Conservation (phyloP, 2,329 filamentous ascomycete species). For the Stachybotrys chartarum region DNA sequence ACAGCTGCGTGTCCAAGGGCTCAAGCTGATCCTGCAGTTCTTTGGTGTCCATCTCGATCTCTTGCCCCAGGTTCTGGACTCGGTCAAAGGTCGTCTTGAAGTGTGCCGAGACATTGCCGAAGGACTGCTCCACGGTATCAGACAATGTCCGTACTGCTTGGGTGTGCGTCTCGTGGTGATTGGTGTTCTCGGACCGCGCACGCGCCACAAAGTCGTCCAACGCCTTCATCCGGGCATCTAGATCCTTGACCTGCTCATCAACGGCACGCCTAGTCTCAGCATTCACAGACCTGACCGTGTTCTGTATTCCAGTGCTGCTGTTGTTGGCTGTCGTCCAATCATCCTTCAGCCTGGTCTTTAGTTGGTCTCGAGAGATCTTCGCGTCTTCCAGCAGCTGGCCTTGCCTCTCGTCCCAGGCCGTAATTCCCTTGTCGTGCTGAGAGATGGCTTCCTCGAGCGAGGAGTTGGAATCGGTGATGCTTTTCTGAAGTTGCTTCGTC, state of each 20-base stretch:
- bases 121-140: slow-evolving; percentile 63
- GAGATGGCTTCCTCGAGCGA: slow-evolving; percentile 58
- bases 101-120: slow-evolving; percentile 62
- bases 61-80: slow-evolving; percentile 60
- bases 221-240: slow-evolving; percentile 81
- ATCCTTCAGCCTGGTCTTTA: slow-evolving; percentile 77
- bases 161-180: slow-evolving; percentile 64
- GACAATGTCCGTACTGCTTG: slow-evolving; percentile 61
- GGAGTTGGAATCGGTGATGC: slow-evolving; percentile 55
- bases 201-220: slow-evolving; percentile 85
- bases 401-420: slow-evolving; percentile 65
- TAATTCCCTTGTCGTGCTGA: slow-evolving; percentile 64
- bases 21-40: slow-evolving; percentile 54
- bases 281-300: slow-evolving; percentile 79
- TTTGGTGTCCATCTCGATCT: slow-evolving; percentile 55
- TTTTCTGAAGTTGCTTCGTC: slow-evolving; percentile 54
- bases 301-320: slow-evolving; percentile 76
- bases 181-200: slow-evolving; percentile 72
- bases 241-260: slow-evolving; percentile 78
- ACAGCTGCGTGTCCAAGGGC: slow-evolving; percentile 52
- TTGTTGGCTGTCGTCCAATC: slow-evolving; percentile 79
- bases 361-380: slow-evolving; percentile 62
- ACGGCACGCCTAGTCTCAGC: slow-evolving; percentile 86
- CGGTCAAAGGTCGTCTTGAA: slow-evolving; percentile 62
- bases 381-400: slow-evolving; percentile 64